Percentiles rank a stretch among this genome's conserved stretches.
phyloP scores from a whole-genome alignment of 352 stramenopile species.

The Globisporangium parvum region DNA sequence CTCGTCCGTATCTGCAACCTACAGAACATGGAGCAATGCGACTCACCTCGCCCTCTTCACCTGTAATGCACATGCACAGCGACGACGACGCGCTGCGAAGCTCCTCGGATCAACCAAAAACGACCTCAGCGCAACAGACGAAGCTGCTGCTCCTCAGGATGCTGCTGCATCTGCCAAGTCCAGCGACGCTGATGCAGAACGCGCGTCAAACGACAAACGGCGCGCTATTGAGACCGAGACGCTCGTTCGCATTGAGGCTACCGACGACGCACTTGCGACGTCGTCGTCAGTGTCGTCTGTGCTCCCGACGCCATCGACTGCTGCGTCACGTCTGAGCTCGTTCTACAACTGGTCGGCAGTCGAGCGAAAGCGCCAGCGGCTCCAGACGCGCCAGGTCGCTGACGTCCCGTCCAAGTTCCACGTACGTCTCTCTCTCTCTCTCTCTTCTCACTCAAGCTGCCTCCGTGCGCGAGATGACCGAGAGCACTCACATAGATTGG shows the following conservation, averaged over 20 bases:
- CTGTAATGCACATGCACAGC: constrained; percentile 18
- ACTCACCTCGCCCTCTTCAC: not conserved
- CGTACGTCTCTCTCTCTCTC: constrained; percentile 7
- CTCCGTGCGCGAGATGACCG: not conserved
- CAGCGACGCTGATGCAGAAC: not conserved
- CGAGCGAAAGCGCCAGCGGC: constrained; percentile 29
- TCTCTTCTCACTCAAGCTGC: too few relatives aligned
- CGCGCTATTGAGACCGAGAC: not conserved
- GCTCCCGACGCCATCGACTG: constrained; percentile 6
- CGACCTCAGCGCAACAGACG: not conserved
- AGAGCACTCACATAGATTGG: not conserved
- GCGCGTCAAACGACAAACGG: too few relatives aligned
- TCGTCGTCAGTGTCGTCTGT: constrained; percentile 7
- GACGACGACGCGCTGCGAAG: constrained; percentile 55
- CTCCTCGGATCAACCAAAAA: constrained; percentile 18
- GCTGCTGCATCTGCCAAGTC: not conserved
- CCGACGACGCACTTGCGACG: not conserved
- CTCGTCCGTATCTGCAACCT: not conserved
- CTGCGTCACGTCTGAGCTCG: constrained; percentile 7
- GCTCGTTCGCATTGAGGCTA: not conserved
- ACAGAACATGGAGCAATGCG: not conserved
- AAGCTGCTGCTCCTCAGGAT: not conserved
- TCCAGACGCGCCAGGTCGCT: constrained; percentile 10
- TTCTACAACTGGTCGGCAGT: constrained; percentile 28
- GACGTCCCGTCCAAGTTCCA: constrained; percentile 17